Conservation (phyloP, 345 rosid species). For the Dipteronia sinensis region DNA sequence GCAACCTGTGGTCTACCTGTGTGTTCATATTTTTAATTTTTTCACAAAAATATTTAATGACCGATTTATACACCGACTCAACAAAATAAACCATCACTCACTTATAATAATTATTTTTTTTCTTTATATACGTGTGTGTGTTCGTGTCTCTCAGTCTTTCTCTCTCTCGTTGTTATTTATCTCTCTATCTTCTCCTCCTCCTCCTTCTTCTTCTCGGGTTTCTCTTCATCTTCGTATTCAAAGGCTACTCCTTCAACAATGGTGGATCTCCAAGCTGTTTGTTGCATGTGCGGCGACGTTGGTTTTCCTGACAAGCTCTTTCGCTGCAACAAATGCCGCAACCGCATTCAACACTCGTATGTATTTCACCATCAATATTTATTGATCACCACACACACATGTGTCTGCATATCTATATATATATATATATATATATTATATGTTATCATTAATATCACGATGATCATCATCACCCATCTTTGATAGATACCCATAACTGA, state of each 20-base stretch:
- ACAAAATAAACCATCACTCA: conserved; percentile 10
- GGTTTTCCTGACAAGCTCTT: conserved; percentile 96
- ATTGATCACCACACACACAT: background rate
- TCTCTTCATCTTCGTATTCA: conserved; percentile 24
- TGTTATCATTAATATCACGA: conserved; percentile 7
- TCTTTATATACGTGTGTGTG: background rate
- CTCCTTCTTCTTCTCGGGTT: conserved; percentile 7
- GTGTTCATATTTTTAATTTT: conserved; percentile 13
- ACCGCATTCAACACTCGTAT: conserved; percentile 95
- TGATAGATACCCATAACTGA: conserved; percentile 36
- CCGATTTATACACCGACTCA: conserved; percentile 39
- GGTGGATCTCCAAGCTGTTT: conserved; percentile 85
- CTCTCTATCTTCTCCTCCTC: background rate
- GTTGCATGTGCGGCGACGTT: conserved; percentile 99
- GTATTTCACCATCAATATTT: conserved; percentile 22
- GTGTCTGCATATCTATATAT: background rate
- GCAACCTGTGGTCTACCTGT: conserved; percentile 79
- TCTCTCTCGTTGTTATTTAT: conserved; percentile 23
- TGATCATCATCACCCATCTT: conserved; percentile 13
- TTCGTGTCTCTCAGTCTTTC: background rate
- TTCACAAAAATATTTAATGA: background rate
- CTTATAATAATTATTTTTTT: background rate
- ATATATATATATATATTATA: background rate
- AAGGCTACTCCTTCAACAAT: conserved; percentile 27
- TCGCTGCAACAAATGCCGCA: conserved; percentile 83